Evolutionary conservation across 2,329 filamentous ascomycete genomes (phyloP), one percentile per base, ranked within the genome.

Genomic region (Fonsecaea multimorphosa): DNA sequence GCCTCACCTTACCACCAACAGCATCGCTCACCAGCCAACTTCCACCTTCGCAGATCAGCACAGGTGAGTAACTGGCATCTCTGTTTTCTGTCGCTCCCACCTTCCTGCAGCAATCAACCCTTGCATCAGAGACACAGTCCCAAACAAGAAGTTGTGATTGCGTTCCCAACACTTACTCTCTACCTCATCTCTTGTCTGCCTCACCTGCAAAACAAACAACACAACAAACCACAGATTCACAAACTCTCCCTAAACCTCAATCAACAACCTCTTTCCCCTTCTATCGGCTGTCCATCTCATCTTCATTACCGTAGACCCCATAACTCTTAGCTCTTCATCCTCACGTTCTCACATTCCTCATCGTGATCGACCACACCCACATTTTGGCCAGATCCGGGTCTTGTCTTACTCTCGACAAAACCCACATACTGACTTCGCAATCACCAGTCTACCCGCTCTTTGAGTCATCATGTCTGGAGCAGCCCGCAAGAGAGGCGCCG

Each of bases 381-480:
- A 24, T 24, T 24, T 12, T 24, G 22, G 19, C 24, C 44, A 60
- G 34, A 16, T 53, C 52, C 27, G 58, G 34, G 19, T 12, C 22
- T 51, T 9, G 19, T 16, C n/a, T 19, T 52, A 27, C 44, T n/a
- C 38, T 49, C 22, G n/a, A 31, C 16, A 60, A 3, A 65, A 19
- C 44, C 27, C 38, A 31, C 12, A 57, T 16, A 58, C 61, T 55
- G 52, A 67, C 61, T 55, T 38, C 36, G 8, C 8, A 19, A 22
- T 58, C 53, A 32, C 53, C 53, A 68, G 54, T 31, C 40, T 52
- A 52, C 24, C n/a, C 12, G 16, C 11, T 51, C 40, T 44, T 16
- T 32, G 36, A 53, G 54, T 32, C 44, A 65, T 38, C 24, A 73
- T 73, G 72, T 72, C 70, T 52, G 64, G 66, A 19, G 61, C 70